These are phyloP conservation scores for Cladobotryum mycophilum DNA, from an alignment of 2,329 filamentous ascomycete genomes.

Conservation along the genomic window DNA sequence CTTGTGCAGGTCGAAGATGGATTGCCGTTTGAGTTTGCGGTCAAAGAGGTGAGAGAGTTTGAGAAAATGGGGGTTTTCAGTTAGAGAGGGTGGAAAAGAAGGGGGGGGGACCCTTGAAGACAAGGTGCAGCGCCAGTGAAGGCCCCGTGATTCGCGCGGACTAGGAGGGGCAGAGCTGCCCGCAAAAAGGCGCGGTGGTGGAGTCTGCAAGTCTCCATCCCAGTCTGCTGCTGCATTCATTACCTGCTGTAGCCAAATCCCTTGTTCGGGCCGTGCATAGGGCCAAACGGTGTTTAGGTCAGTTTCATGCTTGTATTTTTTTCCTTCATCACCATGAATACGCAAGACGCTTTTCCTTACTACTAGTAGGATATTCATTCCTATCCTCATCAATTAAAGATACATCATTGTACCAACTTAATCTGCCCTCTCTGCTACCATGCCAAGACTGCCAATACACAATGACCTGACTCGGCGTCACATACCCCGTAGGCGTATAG, in stretches of 20 bases:
- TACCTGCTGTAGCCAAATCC: too few relatives aligned
- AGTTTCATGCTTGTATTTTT: too few relatives aligned
- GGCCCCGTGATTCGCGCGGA: slow-evolving; percentile 13
- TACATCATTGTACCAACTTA: neutral
- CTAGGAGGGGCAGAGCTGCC: slow-evolving; percentile 11
- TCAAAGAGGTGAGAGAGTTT: neutral
- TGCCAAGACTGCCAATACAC: slow-evolving; percentile 19
- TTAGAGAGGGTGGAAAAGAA: slow-evolving; percentile 5
- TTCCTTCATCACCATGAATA: too few relatives aligned
- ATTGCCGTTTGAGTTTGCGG: neutral
- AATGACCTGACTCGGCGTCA: slow-evolving; percentile 4
- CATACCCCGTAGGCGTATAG: slow-evolving; percentile 25
- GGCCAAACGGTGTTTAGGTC: too few relatives aligned
- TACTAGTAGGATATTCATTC: too few relatives aligned
- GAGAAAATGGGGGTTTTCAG: slow-evolving; percentile 3
- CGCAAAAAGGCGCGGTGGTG: slow-evolving; percentile 8
- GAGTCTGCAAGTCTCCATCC: too few relatives aligned
- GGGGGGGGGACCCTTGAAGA: slow-evolving; percentile 9
- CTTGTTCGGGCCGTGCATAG: too few relatives aligned
- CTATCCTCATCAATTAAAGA: neutral
- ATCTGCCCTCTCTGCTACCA: slow-evolving; percentile 13
- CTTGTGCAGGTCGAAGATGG: neutral
- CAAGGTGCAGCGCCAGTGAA: slow-evolving; percentile 7
- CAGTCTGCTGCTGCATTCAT: too few relatives aligned
- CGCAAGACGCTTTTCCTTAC: too few relatives aligned